Conservation (phyloP, 1,284 basidiomycete genomes). For the Hymenochaete sp. region DNA sequence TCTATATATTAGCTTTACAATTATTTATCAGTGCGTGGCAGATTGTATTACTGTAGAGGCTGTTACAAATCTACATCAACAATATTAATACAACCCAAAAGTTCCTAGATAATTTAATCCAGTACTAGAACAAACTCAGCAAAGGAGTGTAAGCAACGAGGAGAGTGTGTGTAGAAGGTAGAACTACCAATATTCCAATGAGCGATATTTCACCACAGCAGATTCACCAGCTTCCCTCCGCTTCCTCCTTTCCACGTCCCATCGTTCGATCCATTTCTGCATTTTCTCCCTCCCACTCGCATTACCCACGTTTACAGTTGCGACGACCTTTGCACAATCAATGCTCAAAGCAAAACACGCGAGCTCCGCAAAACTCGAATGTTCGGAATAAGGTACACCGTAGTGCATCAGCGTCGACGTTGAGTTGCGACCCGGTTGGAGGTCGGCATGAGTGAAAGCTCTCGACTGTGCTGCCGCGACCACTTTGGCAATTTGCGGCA, state of each 20-base stretch:
- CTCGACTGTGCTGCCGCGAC: constrained; percentile 59
- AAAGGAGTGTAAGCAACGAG: too few species aligned
- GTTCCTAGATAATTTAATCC: too few species aligned
- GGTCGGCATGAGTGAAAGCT: constrained; percentile 57
- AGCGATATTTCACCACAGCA: constrained; percentile 17
- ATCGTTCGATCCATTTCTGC: constrained; percentile 78
- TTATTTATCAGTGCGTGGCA: too few species aligned
- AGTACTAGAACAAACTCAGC: too few species aligned
- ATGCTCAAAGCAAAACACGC: constrained; percentile 89
- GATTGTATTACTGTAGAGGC: too few species aligned
- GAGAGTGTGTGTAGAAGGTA: too few species aligned
- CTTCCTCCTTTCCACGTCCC: constrained; percentile 75
- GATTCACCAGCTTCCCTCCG: constrained; percentile 34
- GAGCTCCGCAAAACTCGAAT: constrained; percentile 89
- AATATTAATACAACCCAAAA: too few species aligned
- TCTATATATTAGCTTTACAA: too few species aligned
- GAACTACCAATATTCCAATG: constrained; percentile 18
- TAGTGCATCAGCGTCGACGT: constrained; percentile 65
- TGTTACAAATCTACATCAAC: too few species aligned
- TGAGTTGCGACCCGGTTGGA: constrained; percentile 68
- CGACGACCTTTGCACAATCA: constrained; percentile 80
- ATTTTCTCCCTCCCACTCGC: constrained; percentile 75
- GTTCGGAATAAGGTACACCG: constrained; percentile 93
- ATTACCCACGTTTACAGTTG: constrained; percentile 90
- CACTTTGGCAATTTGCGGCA: constrained; percentile 56